Conservation (phyloP, 2,329 filamentous ascomycete species). For the Fusarium multiceps region DNA sequence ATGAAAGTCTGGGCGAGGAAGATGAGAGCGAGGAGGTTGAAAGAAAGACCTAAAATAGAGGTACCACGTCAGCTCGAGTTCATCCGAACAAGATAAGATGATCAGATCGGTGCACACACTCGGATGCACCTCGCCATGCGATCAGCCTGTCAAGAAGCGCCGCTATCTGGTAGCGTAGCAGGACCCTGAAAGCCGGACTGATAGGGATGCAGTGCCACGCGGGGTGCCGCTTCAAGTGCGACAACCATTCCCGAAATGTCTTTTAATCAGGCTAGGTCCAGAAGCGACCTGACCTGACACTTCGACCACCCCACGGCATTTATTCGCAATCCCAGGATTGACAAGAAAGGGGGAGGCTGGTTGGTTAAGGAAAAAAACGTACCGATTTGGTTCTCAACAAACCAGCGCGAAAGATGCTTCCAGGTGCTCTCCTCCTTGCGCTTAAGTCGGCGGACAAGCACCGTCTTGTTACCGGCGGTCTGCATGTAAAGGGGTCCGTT, state of each 20-base stretch:
- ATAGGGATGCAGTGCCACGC: slow-evolving; percentile 41
- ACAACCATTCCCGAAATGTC: slow-evolving; percentile 19
- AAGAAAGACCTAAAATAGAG: slow-evolving; percentile 71
- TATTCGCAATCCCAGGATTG: slow-evolving; percentile 8
- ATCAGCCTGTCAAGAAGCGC: slow-evolving; percentile 27
- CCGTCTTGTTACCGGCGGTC: slow-evolving; percentile 61
- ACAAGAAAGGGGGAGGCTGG: slow-evolving; percentile 14
- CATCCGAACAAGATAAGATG: slow-evolving; percentile 6
- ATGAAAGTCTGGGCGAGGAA: slow-evolving; percentile 85
- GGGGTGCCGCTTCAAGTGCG: slow-evolving; percentile 37
- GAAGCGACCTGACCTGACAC: slow-evolving; percentile 17
- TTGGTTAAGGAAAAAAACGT: slow-evolving; percentile 52
- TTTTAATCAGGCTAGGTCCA: slow-evolving; percentile 18
- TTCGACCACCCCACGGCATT: slow-evolving; percentile 16
- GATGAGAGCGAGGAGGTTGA: slow-evolving; percentile 86
- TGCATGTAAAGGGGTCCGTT: slow-evolving; percentile 70
- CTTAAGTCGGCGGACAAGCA: slow-evolving; percentile 68
- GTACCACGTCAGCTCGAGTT: slow-evolving; percentile 41
- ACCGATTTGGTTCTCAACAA: slow-evolving; percentile 86
- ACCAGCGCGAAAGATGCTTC: slow-evolving; percentile 72
- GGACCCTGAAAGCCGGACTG: slow-evolving; percentile 27
- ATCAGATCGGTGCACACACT: slow-evolving; percentile 18
- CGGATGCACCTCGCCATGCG: slow-evolving; percentile 15
- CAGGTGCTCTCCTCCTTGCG: slow-evolving; percentile 71
- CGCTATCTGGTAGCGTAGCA: slow-evolving; percentile 29